These are phyloP conservation scores for Asclepias syriaca DNA, from an alignment of 257 asterid species.

Conservation along the genomic window DNA sequence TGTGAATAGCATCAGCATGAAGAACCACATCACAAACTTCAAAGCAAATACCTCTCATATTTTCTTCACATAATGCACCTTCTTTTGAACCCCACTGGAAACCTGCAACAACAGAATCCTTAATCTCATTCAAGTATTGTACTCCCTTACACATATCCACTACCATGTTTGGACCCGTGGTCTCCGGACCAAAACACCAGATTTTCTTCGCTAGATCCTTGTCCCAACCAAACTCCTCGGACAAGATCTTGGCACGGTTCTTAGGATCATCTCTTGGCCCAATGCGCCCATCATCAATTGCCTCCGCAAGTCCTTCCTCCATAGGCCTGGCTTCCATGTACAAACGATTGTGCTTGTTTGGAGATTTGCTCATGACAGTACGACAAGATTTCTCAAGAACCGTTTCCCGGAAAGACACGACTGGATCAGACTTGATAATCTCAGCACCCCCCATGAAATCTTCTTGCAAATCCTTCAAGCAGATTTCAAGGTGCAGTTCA, in stretches of 20 bases:
- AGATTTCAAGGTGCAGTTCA: slow-evolving; percentile 38
- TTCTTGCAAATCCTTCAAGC: slow-evolving; percentile 34
- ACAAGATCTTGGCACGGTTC: slow-evolving; percentile 29
- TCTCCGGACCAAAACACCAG: slow-evolving; percentile 45
- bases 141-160: slow-evolving; percentile 47
- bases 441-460: slow-evolving; percentile 44
- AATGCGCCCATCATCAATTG: slow-evolving; percentile 39
- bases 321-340: slow-evolving; percentile 41
- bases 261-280: slow-evolving; percentile 40
- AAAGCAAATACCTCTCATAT: slow-evolving; percentile 45
- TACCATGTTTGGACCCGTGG: slow-evolving; percentile 45
- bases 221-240: slow-evolving; percentile 44
- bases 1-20: slow-evolving; percentile 41
- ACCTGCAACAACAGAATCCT: slow-evolving; percentile 47
- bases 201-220: slow-evolving; percentile 44
- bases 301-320: slow-evolving; percentile 41
- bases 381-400: slow-evolving; percentile 32
- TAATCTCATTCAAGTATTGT: slow-evolving; percentile 39
- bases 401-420: slow-evolving; percentile 35
- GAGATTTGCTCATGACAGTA: slow-evolving; percentile 39
- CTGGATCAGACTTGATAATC: slow-evolving; percentile 29
- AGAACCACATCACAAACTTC: slow-evolving; percentile 41
- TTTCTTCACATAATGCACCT: slow-evolving; percentile 39
- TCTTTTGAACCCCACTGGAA: slow-evolving; percentile 47
- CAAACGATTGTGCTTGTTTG: slow-evolving; percentile 39